Evolutionary conservation across 2,329 filamentous ascomycete species (phyloP).

Genomic region (Corynespora cassiicola): DNA sequence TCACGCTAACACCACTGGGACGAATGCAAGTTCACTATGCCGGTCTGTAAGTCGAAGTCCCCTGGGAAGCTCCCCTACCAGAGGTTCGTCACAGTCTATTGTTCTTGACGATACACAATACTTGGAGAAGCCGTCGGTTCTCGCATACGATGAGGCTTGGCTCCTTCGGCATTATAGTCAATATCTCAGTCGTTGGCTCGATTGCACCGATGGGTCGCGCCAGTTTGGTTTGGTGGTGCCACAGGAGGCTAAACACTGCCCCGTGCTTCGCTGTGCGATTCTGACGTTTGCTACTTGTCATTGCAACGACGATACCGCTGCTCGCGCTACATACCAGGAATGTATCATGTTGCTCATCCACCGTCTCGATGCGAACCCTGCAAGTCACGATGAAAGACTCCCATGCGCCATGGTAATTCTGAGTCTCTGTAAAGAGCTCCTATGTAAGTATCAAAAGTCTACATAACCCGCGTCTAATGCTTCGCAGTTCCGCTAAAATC

Average conservation of each 20-base stretch:
- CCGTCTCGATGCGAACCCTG: neutral
- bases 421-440: slow-evolving; percentile 7
- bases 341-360: slow-evolving; percentile 9
- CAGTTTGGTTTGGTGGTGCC: slow-evolving; percentile 7
- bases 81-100: too few species aligned
- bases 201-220: slow-evolving; percentile 5
- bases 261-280: slow-evolving; percentile 5
- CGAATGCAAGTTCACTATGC: too few species aligned
- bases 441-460: neutral
- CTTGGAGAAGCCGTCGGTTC: too few species aligned
- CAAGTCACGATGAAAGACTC: slow-evolving; percentile 5
- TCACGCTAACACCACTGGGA: too few species aligned
- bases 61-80: too few species aligned
- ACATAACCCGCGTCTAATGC: too few species aligned
- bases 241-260: slow-evolving; percentile 3
- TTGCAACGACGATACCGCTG: neutral
- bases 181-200: slow-evolving; percentile 9
- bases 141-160: slow-evolving; percentile 1
- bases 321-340: slow-evolving; percentile 5
- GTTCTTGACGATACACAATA: too few species aligned
- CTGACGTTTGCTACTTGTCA: slow-evolving; percentile 7
- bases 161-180: slow-evolving; percentile 7
- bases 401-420: slow-evolving; percentile 10
- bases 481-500: slow-evolving; percentile 1
- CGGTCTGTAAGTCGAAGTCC: too few species aligned